Evolutionary conservation across 108 stramenopile genomes (phyloP).

Genomic region (Conticribra guillardii): DNA sequence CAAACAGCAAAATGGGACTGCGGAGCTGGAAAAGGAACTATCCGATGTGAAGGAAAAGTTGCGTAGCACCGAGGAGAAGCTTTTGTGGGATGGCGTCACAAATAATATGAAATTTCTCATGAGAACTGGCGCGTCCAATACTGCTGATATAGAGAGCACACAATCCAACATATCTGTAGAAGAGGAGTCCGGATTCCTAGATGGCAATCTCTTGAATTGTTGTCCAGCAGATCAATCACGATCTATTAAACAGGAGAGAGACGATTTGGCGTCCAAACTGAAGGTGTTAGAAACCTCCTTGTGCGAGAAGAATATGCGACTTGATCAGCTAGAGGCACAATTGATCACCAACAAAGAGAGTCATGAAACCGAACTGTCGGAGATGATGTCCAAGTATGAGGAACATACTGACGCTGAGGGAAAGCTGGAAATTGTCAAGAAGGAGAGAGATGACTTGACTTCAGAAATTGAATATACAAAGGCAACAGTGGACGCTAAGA

Average conservation of each 20-base stretch:
- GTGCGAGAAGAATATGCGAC: neutral
- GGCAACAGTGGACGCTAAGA: neutral
- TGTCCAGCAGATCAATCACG: neutral
- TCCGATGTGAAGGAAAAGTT: too few relatives aligned
- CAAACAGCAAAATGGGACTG: neutral
- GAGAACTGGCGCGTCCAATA: too few relatives aligned
- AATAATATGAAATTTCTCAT: too few relatives aligned
- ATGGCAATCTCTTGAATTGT: neutral
- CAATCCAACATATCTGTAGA: neutral
- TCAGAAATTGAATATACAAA: slow-evolving; percentile 1
- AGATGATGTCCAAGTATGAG: neutral
- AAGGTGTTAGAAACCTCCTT: neutral
- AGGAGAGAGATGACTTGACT: slow-evolving; percentile 12
- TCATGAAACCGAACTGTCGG: slow-evolving; percentile 4
- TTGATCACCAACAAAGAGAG: neutral
- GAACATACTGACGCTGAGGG: neutral
- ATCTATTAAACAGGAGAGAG: neutral
- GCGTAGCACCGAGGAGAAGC: too few relatives aligned
- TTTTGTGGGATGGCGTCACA: too few relatives aligned
- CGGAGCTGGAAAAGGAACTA: neutral
- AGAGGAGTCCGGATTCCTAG: neutral
- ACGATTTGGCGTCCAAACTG: neutral
- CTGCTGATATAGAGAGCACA: neutral
- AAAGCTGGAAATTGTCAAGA: neutral
- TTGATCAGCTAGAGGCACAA: neutral